A percentile compares a stretch with the other conserved stretches of the same genome.
phyloP scores from a whole-genome alignment of 345 rosid genomes.

The Combretum micranthum region DNA sequence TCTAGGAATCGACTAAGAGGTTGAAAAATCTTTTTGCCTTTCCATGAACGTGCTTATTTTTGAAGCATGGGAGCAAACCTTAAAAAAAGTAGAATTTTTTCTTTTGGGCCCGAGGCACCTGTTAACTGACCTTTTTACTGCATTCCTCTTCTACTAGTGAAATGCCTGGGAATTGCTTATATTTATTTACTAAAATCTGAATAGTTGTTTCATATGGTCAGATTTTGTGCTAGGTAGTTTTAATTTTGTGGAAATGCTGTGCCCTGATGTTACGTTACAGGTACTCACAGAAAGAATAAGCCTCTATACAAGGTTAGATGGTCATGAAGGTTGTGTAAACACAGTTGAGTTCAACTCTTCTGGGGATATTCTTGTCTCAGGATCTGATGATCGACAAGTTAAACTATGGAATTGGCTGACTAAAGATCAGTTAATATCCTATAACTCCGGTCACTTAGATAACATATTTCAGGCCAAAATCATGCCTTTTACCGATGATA shows the following conservation, averaged over 20 bases:
- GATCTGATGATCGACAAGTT: conserved; percentile 53
- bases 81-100: no score
- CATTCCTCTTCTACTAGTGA: no score
- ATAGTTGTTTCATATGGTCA: background rate
- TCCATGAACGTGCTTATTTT: no score
- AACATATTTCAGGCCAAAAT: conserved; percentile 50
- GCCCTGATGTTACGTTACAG: conserved; percentile 16
- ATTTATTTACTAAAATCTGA: background rate
- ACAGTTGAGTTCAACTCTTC: conserved; percentile 40
- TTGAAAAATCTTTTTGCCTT: no score
- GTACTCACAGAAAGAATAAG: conserved; percentile 31
- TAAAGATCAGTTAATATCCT: conserved; percentile 20
- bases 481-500: conserved; percentile 49
- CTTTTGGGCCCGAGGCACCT: no score
- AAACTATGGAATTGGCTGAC: conserved; percentile 44
- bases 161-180: no score
- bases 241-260: background rate
- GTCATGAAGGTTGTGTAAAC: conserved; percentile 60
- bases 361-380: conserved; percentile 52
- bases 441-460: conserved; percentile 51
- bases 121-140: no score
- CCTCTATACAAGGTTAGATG: conserved; percentile 41
- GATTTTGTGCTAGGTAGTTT: background rate
- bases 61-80: no score
- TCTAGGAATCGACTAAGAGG: no score